A percentile compares a stretch with the other conserved stretches of the same genome.
These are phyloP conservation scores for Chenopodium album DNA, from an alignment of 148 eudicot species.

Conservation along the genomic window DNA sequence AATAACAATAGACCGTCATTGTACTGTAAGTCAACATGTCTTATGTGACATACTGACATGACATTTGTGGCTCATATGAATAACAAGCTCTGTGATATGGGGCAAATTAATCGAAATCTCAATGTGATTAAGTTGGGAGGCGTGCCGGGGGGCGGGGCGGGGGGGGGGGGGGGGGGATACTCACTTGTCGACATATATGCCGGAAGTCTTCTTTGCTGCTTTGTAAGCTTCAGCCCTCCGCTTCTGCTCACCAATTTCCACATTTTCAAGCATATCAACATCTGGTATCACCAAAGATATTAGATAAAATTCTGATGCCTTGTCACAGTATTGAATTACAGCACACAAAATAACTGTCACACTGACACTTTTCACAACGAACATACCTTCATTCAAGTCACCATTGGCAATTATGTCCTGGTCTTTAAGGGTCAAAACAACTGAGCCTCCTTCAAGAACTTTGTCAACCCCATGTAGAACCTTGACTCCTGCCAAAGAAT, in stretches of 20 bases:
- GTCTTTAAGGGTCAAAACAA: constrained; percentile 95
- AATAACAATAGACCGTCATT: background rate
- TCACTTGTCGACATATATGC: constrained; percentile 81
- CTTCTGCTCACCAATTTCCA: constrained; percentile 97
- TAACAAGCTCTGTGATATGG: too few species aligned
- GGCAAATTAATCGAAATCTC: background rate
- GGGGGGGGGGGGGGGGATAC: constrained; percentile 6
- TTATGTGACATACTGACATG: too few species aligned
- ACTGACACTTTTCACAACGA: background rate
- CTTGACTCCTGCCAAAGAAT: constrained; percentile 77
- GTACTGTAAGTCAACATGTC: background rate
- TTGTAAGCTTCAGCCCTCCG: constrained; percentile 85
- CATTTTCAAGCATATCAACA: constrained; percentile 94
- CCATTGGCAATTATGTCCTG: constrained; percentile 92
- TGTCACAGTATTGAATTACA: background rate
- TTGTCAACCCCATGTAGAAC: constrained; percentile 97
- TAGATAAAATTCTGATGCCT: background rate
- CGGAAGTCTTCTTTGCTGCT: constrained; percentile 78
- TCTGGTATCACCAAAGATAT: constrained; percentile 47
- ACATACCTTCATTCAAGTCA: constrained; percentile 76
- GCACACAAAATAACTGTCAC: background rate
- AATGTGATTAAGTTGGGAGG: background rate
- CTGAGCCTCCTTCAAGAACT: constrained; percentile 95
- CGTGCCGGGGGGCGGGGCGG: too few species aligned
- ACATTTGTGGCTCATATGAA: too few species aligned